phyloP scores from a whole-genome alignment of 2,329 filamentous ascomycete genomes.

The Trichoderma pleuroti region DNA sequence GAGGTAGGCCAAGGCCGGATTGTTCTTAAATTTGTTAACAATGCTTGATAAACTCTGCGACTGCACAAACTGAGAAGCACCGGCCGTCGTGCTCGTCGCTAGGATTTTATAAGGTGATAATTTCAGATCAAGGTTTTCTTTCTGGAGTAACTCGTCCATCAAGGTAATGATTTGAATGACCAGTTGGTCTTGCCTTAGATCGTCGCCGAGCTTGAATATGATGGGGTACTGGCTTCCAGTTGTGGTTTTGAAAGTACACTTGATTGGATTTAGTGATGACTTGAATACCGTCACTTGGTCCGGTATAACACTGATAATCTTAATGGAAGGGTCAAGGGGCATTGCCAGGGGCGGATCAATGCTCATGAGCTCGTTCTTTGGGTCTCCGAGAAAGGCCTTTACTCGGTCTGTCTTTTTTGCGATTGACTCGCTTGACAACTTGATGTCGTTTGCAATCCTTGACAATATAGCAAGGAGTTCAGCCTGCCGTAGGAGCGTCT shows the following conservation, averaged over 20 bases:
- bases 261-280: conserved; percentile 86
- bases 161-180: conserved; percentile 96
- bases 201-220: conserved; percentile 96
- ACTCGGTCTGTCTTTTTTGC: conserved; percentile 77
- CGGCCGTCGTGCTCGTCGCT: conserved; percentile 83
- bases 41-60: conserved; percentile 82
- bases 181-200: conserved; percentile 92
- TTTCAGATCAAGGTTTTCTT: conserved; percentile 94
- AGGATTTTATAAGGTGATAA: conserved; percentile 95
- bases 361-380: conserved; percentile 79
- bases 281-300: conserved; percentile 93
- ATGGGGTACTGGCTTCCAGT: conserved; percentile 79
- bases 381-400: conserved; percentile 79
- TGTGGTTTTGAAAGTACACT: conserved; percentile 82
- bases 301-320: conserved; percentile 73
- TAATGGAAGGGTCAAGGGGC: conserved; percentile 79
- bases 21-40: conserved; percentile 72
- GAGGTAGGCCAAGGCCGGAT: conserved; percentile 75
- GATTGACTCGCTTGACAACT: conserved; percentile 73
- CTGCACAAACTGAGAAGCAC: conserved; percentile 89
- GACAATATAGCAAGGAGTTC: conserved; percentile 84
- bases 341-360: conserved; percentile 86
- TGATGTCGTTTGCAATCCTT: conserved; percentile 85
- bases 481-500: conserved; percentile 76
- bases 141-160: conserved; percentile 93